phyloP scores from a whole-genome alignment of 78 protist genomes.

The Cavenderia fasciculata region DNA sequence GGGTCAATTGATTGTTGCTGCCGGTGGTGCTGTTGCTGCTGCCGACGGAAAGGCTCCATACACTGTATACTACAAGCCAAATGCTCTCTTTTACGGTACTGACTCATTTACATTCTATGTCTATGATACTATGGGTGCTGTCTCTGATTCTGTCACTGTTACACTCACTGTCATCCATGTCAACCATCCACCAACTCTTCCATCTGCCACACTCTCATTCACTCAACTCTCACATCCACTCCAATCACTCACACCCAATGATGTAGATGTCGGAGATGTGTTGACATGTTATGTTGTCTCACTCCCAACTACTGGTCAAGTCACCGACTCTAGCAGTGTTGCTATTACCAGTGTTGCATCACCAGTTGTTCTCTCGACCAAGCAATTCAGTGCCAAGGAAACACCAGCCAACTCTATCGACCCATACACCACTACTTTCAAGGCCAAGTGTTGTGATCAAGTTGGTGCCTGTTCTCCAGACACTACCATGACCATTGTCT shows the following conservation, averaged over 20 bases:
- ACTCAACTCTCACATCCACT: background rate
- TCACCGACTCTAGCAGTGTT: background rate
- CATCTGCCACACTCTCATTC: background rate
- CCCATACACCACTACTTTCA: background rate
- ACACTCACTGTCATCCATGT: background rate
- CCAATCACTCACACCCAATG: background rate
- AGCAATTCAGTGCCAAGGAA: background rate
- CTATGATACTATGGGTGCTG: background rate
- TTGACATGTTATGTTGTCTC: background rate
- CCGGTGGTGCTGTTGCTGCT: background rate
- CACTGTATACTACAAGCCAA: conserved; percentile 40
- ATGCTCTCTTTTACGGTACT: background rate
- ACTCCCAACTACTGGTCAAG: background rate
- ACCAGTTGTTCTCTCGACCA: background rate
- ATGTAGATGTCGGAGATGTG: conserved; percentile 6
- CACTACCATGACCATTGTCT: background rate
- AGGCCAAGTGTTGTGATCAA: conserved; percentile 1
- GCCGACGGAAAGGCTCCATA: background rate
- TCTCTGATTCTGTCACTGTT: conserved; percentile 20
- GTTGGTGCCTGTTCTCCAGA: background rate
- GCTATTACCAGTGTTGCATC: background rate
- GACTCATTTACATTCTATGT: background rate
- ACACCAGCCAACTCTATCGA: background rate
- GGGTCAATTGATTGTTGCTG: background rate
- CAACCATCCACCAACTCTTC: conserved; percentile 22